Base-by-base conservation (phyloP, 768 basidiomycete genomes). In the Crassisporium funariophilum region DNA sequence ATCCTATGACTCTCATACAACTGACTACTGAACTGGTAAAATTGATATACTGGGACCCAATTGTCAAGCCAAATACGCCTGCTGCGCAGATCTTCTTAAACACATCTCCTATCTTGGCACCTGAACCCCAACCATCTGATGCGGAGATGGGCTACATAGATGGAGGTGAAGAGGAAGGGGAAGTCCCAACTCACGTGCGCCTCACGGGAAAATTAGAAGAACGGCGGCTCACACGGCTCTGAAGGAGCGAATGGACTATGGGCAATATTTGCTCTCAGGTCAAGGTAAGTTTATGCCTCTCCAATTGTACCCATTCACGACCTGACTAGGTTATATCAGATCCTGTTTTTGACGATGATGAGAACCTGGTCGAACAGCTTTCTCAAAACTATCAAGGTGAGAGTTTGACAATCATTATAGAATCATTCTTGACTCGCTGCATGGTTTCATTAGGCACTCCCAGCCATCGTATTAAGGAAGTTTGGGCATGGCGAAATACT, bases 231-330 rank as follows among this genome's bases (percentile, higher is more conserved):
- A 13, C 7, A 29, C 27, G 27, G 13, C 27, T 29, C 27, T 29
- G 27, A 13, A 29, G 27, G 27, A 29, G 13, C 27, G 27, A 29
- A 29, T 7, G 27, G 27, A 29, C 40, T 25, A 25, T 24, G 40
- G 40, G 2, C 40, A 41, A 25, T 41, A 41, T 27, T 41, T 41
- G 41, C 41, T 27, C 4, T 41, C 24, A 16, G 41, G 41, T 24
- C 41, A 16, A 15, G 41, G 41, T 41, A 41, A 41, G 40, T 19
- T 39, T 17, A n/a, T 29, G 7, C 13, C 27, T 7, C 13, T 29
- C 27, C 27, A 13, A 29, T 29, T 29, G 13, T 29, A 29, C 27
- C 27, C 27, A 29, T 29, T 29, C 27, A 13, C 13, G 27, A 29
- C 27, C 27, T 29, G 27, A 29, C 27, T 13, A 29, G 7, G 8